Conservation (phyloP, 179 eudicot genomes). For the Heliamphora pulchella region DNA sequence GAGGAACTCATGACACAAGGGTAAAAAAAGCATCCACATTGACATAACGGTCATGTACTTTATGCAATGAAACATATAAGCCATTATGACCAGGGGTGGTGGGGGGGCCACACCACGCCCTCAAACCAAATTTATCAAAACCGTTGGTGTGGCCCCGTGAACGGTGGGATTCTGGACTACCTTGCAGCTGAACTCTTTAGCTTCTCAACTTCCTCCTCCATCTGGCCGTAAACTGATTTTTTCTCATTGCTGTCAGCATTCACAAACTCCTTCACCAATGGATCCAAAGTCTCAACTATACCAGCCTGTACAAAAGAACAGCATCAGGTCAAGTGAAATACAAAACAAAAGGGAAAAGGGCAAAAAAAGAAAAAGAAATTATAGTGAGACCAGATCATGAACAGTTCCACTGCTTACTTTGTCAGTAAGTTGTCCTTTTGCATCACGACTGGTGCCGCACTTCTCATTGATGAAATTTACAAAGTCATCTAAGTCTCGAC, state of each 20-base stretch:
- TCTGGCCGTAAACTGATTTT: slow-evolving; percentile 43
- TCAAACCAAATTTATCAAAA: too few relatives aligned
- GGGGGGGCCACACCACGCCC: too few relatives aligned
- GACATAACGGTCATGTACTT: not conserved
- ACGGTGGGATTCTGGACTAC: too few relatives aligned
- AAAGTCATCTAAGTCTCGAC: slow-evolving; percentile 73
- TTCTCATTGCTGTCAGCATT: slow-evolving; percentile 65
- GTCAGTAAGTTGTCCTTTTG: slow-evolving; percentile 69
- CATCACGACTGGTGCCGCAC: slow-evolving; percentile 84
- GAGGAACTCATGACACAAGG: not conserved
- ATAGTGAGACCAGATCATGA: not conserved
- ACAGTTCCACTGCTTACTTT: slow-evolving; percentile 34
- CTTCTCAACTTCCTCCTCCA: slow-evolving; percentile 82
- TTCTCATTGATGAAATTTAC: slow-evolving; percentile 81
- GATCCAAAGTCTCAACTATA: slow-evolving; percentile 47
- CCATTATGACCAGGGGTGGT: too few relatives aligned
- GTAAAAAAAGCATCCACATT: not conserved
- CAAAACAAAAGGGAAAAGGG: not conserved
- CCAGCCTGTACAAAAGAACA: slow-evolving; percentile 52
- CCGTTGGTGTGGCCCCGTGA: too few relatives aligned
- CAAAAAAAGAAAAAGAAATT: not conserved
- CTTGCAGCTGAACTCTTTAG: slow-evolving; percentile 83
- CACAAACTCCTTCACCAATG: slow-evolving; percentile 70
- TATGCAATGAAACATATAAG: not conserved
- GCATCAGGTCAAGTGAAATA: not conserved